Base-by-base conservation (phyloP, 2,329 filamentous ascomycete species). In the Parafenestella ontariensis region DNA sequence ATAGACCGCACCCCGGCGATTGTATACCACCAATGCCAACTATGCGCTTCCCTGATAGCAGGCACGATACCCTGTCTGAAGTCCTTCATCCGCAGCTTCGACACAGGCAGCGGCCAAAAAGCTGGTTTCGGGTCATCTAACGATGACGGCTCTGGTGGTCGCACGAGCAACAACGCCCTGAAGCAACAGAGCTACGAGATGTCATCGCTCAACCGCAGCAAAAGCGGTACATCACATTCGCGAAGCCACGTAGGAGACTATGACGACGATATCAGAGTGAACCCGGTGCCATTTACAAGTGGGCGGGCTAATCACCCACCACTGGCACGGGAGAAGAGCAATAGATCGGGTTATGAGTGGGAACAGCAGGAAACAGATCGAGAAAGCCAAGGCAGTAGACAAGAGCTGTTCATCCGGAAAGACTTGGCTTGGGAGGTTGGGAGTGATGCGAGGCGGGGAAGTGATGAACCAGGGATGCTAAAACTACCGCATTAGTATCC, bases 31-130 rank as follows among this genome's bases (percentile, higher is more conserved):
- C 67, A 69, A 51, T 48, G 23, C 20, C 37, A 69, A 37, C 54
- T 72, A 1, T 66, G 62, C 20, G 56, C 55, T 31, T 66, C 67
- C 2, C 46, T 72, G 23, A 66, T 72, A 5, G 61, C 67, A 1
- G 68, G 53, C 3, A 71, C 69, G 15, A 58, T 71, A 7, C 69
- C 69, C 3, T 69, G 65, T 46, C 47, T 71, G 2, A 70, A 66
- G 39, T 59, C 62, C 5, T 72, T 71, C 52, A 55, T 72, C 9
- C 55, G 57, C 15, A 63, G 61, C 20, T 67, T 69, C 31, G 66
- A 67, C 36, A 70, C 65, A 3, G 63, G 61, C 18, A 65, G 64
- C 29, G 66, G 66, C 3, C 47, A 58, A 29, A 66, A 64, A 26
- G 62, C 56, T 2, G 54, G 45, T 15, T 60, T 59, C 23, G 52